These are phyloP conservation scores for Cladosporium cucumerinum DNA, from an alignment of 2,329 filamentous ascomycete genomes.

Conservation along the genomic window DNA sequence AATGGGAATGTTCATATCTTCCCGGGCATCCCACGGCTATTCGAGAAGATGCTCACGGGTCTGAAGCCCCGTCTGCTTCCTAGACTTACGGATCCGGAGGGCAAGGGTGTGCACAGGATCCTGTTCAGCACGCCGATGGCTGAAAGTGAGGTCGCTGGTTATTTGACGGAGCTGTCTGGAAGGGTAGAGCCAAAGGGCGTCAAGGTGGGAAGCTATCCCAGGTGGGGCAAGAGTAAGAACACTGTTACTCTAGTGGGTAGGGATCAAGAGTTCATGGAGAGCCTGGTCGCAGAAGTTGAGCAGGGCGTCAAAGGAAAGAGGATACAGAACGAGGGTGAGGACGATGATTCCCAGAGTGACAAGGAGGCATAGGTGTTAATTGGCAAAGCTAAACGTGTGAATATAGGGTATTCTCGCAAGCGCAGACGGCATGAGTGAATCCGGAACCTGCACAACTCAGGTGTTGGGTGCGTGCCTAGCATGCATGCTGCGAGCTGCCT, in stretches of 20 bases:
- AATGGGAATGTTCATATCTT: slow-evolving; percentile 93
- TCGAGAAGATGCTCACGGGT: slow-evolving; percentile 73
- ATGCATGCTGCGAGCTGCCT: background rate
- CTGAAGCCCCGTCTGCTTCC: slow-evolving; percentile 68
- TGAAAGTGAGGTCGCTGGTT: slow-evolving; percentile 81
- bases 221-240: slow-evolving; percentile 84
- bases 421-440: background rate
- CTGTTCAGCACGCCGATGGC: slow-evolving; percentile 82
- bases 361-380: slow-evolving; percentile 30
- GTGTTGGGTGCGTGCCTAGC: background rate
- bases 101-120: slow-evolving; percentile 74
- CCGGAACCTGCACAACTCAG: background rate
- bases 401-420: background rate
- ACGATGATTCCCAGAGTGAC: slow-evolving; percentile 45
- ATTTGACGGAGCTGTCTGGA: slow-evolving; percentile 73
- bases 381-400: background rate
- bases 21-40: slow-evolving; percentile 82
- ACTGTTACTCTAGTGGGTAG: slow-evolving; percentile 83
- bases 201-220: slow-evolving; percentile 93
- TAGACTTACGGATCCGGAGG: slow-evolving; percentile 73
- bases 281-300: slow-evolving; percentile 73
- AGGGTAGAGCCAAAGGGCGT: slow-evolving; percentile 72
- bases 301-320: slow-evolving; percentile 69
- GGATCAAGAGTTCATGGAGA: slow-evolving; percentile 74
- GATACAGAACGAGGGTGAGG: slow-evolving; percentile 65